phyloP scores from a whole-genome alignment of 192 early-diverging fungal species.

The Linnemannia hyalina region DNA sequence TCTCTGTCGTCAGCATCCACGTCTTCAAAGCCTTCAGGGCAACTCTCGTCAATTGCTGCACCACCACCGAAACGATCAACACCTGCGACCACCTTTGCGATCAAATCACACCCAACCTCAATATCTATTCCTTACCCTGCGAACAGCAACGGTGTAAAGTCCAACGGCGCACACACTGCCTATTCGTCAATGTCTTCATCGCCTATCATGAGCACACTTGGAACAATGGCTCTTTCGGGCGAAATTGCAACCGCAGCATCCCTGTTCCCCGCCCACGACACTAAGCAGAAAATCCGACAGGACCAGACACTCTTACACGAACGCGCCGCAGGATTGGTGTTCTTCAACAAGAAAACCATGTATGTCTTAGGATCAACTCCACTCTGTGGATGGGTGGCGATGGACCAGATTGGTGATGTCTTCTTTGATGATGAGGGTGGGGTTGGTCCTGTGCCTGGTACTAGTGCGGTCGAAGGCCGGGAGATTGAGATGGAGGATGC shows the following conservation, averaged over 20 bases:
- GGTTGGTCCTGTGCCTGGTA: constrained; percentile 45
- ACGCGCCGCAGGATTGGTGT: constrained; percentile 63
- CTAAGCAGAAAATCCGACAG: constrained; percentile 32
- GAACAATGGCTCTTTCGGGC: constrained; percentile 47
- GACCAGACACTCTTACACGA: constrained; percentile 35
- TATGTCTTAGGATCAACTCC: constrained; percentile 68
- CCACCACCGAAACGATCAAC: not conserved
- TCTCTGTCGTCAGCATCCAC: not conserved
- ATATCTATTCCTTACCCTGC: not conserved
- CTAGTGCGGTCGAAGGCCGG: constrained; percentile 42
- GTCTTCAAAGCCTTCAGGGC: not conserved
- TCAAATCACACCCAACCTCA: not conserved
- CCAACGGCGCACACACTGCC: not conserved
- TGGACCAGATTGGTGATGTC: constrained; percentile 57
- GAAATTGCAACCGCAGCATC: constrained; percentile 52
- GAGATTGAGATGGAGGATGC: constrained; percentile 58
- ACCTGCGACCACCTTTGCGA: not conserved
- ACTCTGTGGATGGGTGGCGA: constrained; percentile 66
- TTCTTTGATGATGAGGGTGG: constrained; percentile 58
- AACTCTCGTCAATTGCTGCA: not conserved
- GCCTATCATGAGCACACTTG: not conserved
- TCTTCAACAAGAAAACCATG: constrained; percentile 67
- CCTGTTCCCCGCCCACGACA: constrained; percentile 48
- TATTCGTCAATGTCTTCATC: not conserved
- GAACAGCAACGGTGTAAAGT: not conserved